Percentiles rank a stretch among this genome's conserved stretches.
These are phyloP conservation scores for Boletus eberwhitei DNA, from an alignment of 768 basidiomycete species.

Conservation along the genomic window DNA sequence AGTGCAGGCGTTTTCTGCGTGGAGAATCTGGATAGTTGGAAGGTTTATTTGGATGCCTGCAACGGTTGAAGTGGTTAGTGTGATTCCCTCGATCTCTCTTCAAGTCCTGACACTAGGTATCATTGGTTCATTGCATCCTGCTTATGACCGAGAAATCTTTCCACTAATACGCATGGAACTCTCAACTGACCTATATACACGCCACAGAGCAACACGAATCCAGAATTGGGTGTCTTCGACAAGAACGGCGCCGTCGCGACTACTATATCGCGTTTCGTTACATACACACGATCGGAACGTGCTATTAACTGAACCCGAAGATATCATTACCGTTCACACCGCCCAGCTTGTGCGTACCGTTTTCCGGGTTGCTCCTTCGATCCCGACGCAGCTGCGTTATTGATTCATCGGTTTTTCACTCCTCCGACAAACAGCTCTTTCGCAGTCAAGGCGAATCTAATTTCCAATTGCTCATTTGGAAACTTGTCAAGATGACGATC, in stretches of 20 bases:
- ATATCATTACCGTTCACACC: slow-evolving; percentile 8
- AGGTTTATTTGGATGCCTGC: not conserved
- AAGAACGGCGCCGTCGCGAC: slow-evolving; percentile 4
- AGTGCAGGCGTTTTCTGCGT: slow-evolving; percentile 7
- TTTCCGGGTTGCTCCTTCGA: not conserved
- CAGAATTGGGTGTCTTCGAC: slow-evolving; percentile 3
- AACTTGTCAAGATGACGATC: slow-evolving; percentile 12
- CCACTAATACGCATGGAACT: no score
- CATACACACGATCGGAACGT: not conserved
- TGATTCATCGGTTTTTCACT: not conserved
- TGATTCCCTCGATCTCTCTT: not conserved
- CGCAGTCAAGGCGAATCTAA: not conserved
- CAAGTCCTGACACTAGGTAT: not conserved
- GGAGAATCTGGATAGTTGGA: slow-evolving; percentile 10
- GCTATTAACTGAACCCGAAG: not conserved
- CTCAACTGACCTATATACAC: not conserved
- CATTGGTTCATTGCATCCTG: slow-evolving; percentile 1
- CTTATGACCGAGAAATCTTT: not conserved
- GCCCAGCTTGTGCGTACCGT: slow-evolving; percentile 5
- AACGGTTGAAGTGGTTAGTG: no score
- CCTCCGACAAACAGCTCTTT: slow-evolving; percentile 2
- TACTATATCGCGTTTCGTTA: no score
- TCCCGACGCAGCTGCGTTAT: not conserved
- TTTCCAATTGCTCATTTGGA: slow-evolving; percentile 5
- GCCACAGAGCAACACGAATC: not conserved